These are phyloP conservation scores for Telopea speciosissima DNA, from an alignment of 177 flowering plant genomes.

Conservation along the genomic window DNA sequence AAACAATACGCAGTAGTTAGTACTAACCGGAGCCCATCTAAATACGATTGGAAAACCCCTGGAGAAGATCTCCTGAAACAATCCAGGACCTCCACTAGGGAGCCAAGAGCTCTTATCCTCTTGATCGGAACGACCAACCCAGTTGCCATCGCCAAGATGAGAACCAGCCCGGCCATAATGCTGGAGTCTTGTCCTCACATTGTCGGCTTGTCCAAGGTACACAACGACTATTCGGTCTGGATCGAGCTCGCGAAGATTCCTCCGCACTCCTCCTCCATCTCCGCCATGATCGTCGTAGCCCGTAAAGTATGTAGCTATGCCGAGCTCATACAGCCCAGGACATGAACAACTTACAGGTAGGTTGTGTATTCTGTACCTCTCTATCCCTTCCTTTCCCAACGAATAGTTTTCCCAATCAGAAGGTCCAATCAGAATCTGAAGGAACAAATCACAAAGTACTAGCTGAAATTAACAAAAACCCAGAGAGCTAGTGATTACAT, in stretches of 20 bases:
- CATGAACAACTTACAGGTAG: slow-evolving; percentile 47
- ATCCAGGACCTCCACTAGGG: slow-evolving; percentile 33
- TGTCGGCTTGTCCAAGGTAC: slow-evolving; percentile 86
- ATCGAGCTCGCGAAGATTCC: slow-evolving; percentile 33
- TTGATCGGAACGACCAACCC: slow-evolving; percentile 18
- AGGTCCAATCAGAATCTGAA: slow-evolving; percentile 72
- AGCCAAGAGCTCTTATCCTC: slow-evolving; percentile 1
- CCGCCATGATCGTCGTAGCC: neutral
- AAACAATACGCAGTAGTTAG: too few relatives aligned
- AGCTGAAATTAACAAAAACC: neutral
- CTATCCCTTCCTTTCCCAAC: slow-evolving; percentile 61
- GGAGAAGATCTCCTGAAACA: slow-evolving; percentile 58
- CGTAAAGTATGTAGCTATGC: slow-evolving; percentile 30
- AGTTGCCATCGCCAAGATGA: slow-evolving; percentile 52
- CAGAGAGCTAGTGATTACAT: too few relatives aligned
- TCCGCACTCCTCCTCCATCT: slow-evolving; percentile 23
- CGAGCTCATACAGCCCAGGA: slow-evolving; percentile 91
- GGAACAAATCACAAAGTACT: neutral
- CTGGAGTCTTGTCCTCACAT: slow-evolving; percentile 74
- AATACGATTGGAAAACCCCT: slow-evolving; percentile 60
- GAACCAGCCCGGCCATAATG: slow-evolving; percentile 79
- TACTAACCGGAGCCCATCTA: slow-evolving; percentile 87
- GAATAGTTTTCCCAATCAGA: slow-evolving; percentile 75
- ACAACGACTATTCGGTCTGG: slow-evolving; percentile 45
- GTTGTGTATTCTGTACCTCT: slow-evolving; percentile 68